These are phyloP conservation scores for Phytophthora ramorum DNA, from an alignment of 352 stramenopile genomes.

Conservation along the genomic window DNA sequence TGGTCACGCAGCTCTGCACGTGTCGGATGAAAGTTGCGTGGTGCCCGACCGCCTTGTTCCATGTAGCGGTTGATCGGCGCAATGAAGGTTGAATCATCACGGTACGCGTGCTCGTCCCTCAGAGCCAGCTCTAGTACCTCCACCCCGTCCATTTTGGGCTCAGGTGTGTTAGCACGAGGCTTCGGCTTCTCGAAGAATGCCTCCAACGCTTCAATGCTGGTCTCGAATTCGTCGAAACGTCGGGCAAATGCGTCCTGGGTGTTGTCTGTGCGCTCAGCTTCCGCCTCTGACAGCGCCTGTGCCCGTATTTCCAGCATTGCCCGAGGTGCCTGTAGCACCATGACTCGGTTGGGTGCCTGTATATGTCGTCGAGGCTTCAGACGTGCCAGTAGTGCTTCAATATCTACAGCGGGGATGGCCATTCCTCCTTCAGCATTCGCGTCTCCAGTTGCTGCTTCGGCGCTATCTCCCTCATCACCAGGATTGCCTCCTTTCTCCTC, in stretches of 20 bases:
- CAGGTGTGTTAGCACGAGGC: conserved; percentile 2
- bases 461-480: conserved; percentile 24
- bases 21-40: conserved; percentile 88
- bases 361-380: conserved; percentile 50
- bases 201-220: conserved; percentile 55
- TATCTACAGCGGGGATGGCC: conserved; percentile 33
- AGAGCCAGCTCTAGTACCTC: conserved; percentile 78
- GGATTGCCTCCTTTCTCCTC: conserved; percentile 32
- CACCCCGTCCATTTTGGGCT: conserved; percentile 37
- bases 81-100: conserved; percentile 45
- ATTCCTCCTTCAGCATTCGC: conserved; percentile 14
- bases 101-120: conserved; percentile 50
- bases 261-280: conserved; percentile 65
- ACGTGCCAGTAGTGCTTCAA: conserved; percentile 49
- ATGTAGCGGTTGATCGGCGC: conserved; percentile 75
- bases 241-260: conserved; percentile 61
- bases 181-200: conserved; percentile 70
- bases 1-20: conserved; percentile 62
- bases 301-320: conserved; percentile 63
- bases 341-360: conserved; percentile 70
- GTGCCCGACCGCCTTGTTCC: conserved; percentile 68
- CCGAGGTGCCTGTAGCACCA: conserved; percentile 62
- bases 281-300: conserved; percentile 60
- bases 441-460: conserved; percentile 15
- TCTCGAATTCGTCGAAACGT: conserved; percentile 57